A percentile compares a stretch with the other conserved stretches of the same genome.
phyloP scores from a whole-genome alignment of 2,329 filamentous ascomycete genomes.

The Colletotrichum australisinense region DNA sequence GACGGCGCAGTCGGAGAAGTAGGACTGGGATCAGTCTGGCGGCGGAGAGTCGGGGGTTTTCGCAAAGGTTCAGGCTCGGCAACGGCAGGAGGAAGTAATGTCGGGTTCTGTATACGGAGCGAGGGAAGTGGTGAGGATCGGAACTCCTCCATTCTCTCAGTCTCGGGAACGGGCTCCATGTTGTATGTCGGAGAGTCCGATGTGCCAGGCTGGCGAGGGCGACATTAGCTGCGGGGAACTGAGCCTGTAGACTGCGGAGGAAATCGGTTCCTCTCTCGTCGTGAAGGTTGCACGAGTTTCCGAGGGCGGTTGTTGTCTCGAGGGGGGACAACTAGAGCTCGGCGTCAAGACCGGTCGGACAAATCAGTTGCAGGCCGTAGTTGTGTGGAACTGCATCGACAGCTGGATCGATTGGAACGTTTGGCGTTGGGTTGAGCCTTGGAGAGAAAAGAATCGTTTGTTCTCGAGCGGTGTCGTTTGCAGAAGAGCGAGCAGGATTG shows the following conservation, averaged over 20 bases:
- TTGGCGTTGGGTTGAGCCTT: background rate
- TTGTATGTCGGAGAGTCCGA: constrained; percentile 38
- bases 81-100: constrained; percentile 41
- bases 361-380: background rate
- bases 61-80: constrained; percentile 56
- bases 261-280: background rate
- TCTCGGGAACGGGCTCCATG: constrained; percentile 78
- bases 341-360: background rate
- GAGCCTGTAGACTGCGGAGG: background rate
- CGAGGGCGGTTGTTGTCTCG: background rate
- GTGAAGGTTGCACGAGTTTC: background rate
- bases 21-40: constrained; percentile 68
- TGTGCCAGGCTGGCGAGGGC: constrained; percentile 27
- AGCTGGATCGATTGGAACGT: background rate
- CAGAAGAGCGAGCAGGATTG: background rate
- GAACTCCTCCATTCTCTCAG: constrained; percentile 76
- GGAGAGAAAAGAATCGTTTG: background rate
- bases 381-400: background rate
- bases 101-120: constrained; percentile 58
- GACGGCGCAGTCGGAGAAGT: constrained; percentile 63
- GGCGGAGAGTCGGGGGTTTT: constrained; percentile 66
- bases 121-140: constrained; percentile 67
- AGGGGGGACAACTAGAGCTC: background rate
- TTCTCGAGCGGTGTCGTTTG: constrained; percentile 5
- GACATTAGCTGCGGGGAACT: constrained; percentile 24